Conservation (phyloP, 108 stramenopile species). For the Conticribra guillardii region DNA sequence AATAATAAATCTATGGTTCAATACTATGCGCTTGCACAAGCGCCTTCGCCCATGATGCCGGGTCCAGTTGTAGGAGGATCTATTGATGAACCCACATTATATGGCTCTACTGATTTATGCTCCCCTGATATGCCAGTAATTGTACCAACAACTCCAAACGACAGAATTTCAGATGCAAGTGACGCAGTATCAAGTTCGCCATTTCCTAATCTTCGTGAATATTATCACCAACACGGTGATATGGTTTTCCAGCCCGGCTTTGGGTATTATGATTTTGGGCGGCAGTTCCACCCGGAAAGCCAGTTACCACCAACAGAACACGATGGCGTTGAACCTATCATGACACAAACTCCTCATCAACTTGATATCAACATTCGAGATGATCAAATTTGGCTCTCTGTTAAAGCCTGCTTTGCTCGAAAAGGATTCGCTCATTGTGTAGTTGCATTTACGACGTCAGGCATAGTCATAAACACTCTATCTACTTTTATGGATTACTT, state of each 20-base stretch:
- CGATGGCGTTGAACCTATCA: slow-evolving; percentile 65
- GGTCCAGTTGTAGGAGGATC: not conserved
- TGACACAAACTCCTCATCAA: slow-evolving; percentile 62
- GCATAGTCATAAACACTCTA: slow-evolving; percentile 85
- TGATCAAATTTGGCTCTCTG: slow-evolving; percentile 69
- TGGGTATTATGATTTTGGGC: not conserved
- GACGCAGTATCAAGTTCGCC: slow-evolving; percentile 6
- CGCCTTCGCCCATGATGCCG: too few species aligned
- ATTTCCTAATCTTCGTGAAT: slow-evolving; percentile 16
- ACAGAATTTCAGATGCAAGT: slow-evolving; percentile 6
- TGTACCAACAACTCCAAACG: not conserved
- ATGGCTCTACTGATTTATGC: not conserved
- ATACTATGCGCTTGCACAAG: too few species aligned
- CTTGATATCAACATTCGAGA: slow-evolving; percentile 74
- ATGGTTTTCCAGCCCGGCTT: slow-evolving; percentile 11
- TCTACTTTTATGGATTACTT: slow-evolving; percentile 84
- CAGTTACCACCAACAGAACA: slow-evolving; percentile 22
- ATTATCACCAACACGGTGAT: not conserved
- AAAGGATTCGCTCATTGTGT: slow-evolving; percentile 74
- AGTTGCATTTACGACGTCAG: slow-evolving; percentile 68
- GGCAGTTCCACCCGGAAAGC: not conserved
- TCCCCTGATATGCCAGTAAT: not conserved
- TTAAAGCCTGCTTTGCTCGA: slow-evolving; percentile 67
- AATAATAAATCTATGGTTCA: not conserved
- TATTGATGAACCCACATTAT: not conserved